These are phyloP conservation scores for Gillenia trifoliata DNA, from an alignment of 306 rosid genomes.

Conservation along the genomic window DNA sequence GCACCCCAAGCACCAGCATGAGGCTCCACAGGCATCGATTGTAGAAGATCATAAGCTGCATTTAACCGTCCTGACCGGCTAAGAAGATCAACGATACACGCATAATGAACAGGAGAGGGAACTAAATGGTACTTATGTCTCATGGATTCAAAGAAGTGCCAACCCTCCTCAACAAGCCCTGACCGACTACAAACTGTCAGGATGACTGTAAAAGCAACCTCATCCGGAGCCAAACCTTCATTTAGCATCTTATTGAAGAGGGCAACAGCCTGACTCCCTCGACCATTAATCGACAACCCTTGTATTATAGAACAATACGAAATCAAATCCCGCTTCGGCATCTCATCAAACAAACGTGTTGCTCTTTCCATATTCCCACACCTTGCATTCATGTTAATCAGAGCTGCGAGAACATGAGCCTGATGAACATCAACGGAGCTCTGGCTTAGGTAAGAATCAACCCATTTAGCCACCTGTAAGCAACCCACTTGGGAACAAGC, in stretches of 20 bases:
- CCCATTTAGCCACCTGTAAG: background rate
- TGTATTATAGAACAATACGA: background rate
- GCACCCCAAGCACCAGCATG: background rate
- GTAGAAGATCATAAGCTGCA: background rate
- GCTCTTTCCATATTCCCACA: background rate
- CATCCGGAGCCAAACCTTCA: background rate
- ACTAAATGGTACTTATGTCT: background rate
- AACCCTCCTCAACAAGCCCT: background rate
- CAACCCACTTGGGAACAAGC: background rate
- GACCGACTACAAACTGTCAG: background rate
- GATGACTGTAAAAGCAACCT: background rate
- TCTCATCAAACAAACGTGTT: background rate
- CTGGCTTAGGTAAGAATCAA: background rate
- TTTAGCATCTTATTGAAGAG: background rate
- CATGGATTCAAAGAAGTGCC: background rate
- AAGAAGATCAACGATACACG: background rate
- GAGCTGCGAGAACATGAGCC: background rate
- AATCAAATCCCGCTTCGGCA: background rate
- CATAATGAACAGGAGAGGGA: background rate
- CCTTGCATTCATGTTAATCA: background rate
- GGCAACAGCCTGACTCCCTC: background rate
- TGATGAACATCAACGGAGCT: background rate
- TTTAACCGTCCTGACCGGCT: background rate
- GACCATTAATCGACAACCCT: background rate
- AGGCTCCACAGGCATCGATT: background rate